Evolutionary conservation across 202 grass and related monocot genomes (phyloP), one percentile per base, ranked within the genome.

Genomic region (Zoysia matrella): DNA sequence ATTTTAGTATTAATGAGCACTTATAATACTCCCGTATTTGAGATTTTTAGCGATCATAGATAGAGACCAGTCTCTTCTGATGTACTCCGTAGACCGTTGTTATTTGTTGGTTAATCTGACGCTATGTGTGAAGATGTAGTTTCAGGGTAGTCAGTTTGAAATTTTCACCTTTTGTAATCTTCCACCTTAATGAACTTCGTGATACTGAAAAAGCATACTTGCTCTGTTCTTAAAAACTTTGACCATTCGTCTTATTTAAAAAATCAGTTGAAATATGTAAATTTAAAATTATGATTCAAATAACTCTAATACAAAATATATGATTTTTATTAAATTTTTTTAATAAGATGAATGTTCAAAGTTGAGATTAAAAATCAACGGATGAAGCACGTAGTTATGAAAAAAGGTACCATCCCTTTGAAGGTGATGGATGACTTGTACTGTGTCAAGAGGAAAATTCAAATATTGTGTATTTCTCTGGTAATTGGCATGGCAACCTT

Each of bases 351-450:
- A 22, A 22, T 22, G 0, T 0, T 22, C 22, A 22, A 22, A 22
- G 22, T 22, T 22, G 22, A 22, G 22, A 22, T 22, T 22, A 22
- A 22, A 22, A 22, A 22, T 22, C 22, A 22, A n/a, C n/a, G n/a
- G n/a, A n/a, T n/a, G n/a, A n/a, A n/a, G n/a, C n/a, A n/a, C n/a
- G 74, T 54, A 74, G 11, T 72, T 72, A 11, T 9, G 30, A 42
- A 39, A 3, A 41, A 73, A 22, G 60, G 47, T 54, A 30, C 69
- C 63, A 0, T 49, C 6, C 6, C 43, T 62, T 41, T 9, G 1
- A 2, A 84, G 75, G 65, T 4, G 65, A 75, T 8, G 86, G 47
- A 88, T 82, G 8, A 14, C 78, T 42, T 82, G 66, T 42, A 50
- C 10, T 74, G 54, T 75, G 69, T 14, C 86, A 36, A 75, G 41